phyloP scores from a whole-genome alignment of 129 eudicot species.

The Ambrosia artemisiifolia region DNA sequence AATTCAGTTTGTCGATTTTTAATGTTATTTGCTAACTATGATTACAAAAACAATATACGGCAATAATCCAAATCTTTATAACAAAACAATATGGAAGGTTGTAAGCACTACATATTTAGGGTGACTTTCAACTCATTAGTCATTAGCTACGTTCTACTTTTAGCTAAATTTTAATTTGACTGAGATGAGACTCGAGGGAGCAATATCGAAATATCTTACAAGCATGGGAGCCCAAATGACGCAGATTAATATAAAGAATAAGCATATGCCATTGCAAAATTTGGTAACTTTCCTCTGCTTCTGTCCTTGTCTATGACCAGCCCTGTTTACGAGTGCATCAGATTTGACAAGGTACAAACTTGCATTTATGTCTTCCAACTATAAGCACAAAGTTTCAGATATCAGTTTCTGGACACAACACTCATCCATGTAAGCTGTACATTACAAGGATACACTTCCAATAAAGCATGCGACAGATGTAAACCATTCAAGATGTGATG shows the following conservation, averaged over 20 bases:
- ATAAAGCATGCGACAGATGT: slow-evolving; percentile 18
- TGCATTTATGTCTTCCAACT: slow-evolving; percentile 99
- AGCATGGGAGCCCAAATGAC: slow-evolving; percentile 99
- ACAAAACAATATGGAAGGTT: not conserved
- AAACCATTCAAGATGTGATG: slow-evolving; percentile 12
- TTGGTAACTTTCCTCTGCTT: slow-evolving; percentile 88
- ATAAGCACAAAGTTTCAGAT: slow-evolving; percentile 41
- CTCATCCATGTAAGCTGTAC: slow-evolving; percentile 11
- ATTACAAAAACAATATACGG: not conserved
- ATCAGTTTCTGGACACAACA: slow-evolving; percentile 26
- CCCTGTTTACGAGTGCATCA: slow-evolving; percentile 85
- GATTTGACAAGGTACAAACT: slow-evolving; percentile 99
- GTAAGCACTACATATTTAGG: not conserved
- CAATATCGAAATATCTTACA: slow-evolving; percentile 49
- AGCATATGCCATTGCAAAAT: slow-evolving; percentile 88
- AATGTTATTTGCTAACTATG: not conserved
- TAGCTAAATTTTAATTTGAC: not conserved
- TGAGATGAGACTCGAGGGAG: slow-evolving; percentile 8
- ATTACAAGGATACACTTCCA: slow-evolving; percentile 12
- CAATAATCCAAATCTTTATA: not conserved
- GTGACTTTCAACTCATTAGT: not conserved
- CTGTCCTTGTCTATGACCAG: slow-evolving; percentile 84
- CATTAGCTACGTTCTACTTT: not conserved
- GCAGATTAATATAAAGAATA: slow-evolving; percentile 81
- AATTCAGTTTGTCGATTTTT: not conserved